Base-by-base conservation (phyloP, 768 basidiomycete genomes). In the Neoboletus brunneissimus region DNA sequence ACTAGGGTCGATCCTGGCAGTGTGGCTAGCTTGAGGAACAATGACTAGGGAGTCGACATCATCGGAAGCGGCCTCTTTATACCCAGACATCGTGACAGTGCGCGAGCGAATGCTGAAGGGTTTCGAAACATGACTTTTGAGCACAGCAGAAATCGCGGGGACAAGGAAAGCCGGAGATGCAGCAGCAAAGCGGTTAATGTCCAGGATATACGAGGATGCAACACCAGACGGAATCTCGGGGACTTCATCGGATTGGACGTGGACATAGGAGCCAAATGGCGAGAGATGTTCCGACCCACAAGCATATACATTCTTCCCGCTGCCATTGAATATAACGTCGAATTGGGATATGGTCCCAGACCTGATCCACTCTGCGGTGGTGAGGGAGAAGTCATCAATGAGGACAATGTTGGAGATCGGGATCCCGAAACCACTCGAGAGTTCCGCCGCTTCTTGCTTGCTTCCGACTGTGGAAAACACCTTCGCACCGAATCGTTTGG, bases 271-370 rank as follows among this genome's bases (percentile, higher is more conserved):
- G 4, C 69, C 69, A 18, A 71, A 61, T 2, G 57, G 50, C 9
- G 69, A 69, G 16, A 70, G 61, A 32, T 58, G 20, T 20, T 71
- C 61, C 0, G 32, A 43, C 3, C 63, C 67, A 23, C 49, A 55
- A 20, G 67, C 53, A 23, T 59, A 67, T 15, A 35, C 40, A 6
- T 35, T 54, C 25, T 48, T 60, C 27, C 62, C 57, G 7, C 69
- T 34, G 18, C 49, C 46, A 27, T 71, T 70, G 58, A 70, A 65
- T 29, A 70, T 55, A 41, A 69, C 47, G 15, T 67, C 65, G 48
- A 67, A 67, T 9, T 60, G 51, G 29, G 58, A 54, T 9, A 65
- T 6, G 2, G 37, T 22, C 23, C 63, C 58, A 11, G 61, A 54
- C 42, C 54, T 58, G 10, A 59, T 40, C 66, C 66, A 67, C 13